Conservation (phyloP, 305 asterid species). For the Solanum hybrid region DNA sequence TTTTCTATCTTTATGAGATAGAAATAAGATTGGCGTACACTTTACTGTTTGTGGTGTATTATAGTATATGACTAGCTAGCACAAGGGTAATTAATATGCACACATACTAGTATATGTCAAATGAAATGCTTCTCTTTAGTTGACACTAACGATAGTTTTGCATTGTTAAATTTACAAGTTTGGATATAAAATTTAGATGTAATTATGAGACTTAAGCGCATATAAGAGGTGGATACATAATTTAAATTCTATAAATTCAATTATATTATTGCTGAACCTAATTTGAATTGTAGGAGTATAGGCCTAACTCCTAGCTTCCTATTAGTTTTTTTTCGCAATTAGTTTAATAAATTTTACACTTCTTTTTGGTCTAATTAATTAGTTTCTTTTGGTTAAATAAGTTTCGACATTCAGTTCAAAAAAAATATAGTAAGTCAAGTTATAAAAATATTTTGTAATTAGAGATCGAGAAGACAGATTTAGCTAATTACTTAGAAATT, state of each 20-base stretch:
- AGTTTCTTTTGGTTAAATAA: neutral
- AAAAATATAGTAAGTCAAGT: neutral
- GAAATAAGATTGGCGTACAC: fast-evolving
- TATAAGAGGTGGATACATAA: neutral
- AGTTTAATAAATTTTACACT: neutral
- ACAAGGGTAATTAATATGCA: neutral
- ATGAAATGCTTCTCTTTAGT: neutral
- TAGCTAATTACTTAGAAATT: neutral
- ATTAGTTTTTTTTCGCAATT: neutral
- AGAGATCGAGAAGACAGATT: neutral
- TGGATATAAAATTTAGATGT: neutral
- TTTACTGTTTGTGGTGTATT: neutral
- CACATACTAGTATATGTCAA: neutral
- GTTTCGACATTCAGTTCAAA: neutral
- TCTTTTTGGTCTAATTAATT: neutral
- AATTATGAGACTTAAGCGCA: neutral
- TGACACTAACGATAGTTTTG: neutral
- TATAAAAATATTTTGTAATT: neutral
- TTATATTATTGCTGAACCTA: neutral
- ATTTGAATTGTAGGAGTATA: neutral
- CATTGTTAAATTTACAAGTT: neutral
- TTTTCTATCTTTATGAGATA: neutral
- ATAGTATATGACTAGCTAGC: neutral
- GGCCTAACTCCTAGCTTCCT: neutral
- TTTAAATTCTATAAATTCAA: neutral